Evolutionary conservation across 352 stramenopile species (phyloP).

Genomic region (Phytophthora kernoviae): DNA sequence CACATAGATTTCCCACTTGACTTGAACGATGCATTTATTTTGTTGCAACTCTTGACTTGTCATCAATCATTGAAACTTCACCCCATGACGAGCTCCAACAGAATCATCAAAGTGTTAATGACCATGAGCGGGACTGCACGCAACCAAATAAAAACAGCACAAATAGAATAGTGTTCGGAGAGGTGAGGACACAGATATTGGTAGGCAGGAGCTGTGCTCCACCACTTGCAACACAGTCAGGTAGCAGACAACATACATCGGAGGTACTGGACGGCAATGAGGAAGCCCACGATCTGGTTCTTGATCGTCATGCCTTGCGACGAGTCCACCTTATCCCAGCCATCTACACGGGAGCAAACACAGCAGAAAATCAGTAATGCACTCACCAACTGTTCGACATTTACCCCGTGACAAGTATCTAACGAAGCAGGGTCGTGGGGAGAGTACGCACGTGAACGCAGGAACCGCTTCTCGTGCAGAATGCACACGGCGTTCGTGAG

Average conservation of each 20-base stretch:
- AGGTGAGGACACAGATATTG: neutral
- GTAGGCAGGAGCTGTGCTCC: slow-evolving; percentile 4
- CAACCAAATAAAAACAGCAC: slow-evolving; percentile 1
- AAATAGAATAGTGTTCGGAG: neutral
- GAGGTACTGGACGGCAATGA: slow-evolving; percentile 87
- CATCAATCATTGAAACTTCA: slow-evolving; percentile 19
- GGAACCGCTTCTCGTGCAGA: slow-evolving; percentile 88
- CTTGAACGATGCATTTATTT: neutral
- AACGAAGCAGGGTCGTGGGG: neutral
- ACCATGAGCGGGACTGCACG: slow-evolving; percentile 77
- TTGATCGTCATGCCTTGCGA: slow-evolving; percentile 85
- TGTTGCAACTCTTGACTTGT: slow-evolving; percentile 1
- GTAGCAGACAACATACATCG: slow-evolving; percentile 51
- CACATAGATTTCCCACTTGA: neutral
- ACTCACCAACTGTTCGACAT: no score
- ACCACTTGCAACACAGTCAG: slow-evolving; percentile 1
- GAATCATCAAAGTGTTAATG: slow-evolving; percentile 82
- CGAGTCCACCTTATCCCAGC: slow-evolving; percentile 84
- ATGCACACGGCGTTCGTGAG: slow-evolving; percentile 89
- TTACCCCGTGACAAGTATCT: no score
- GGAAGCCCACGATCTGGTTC: slow-evolving; percentile 87
- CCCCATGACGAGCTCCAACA: slow-evolving; percentile 80
- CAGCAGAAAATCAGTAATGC: neutral
- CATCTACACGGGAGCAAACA: slow-evolving; percentile 45
- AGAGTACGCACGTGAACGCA: slow-evolving; percentile 69